Percentiles rank a stretch among this genome's conserved stretches.
phyloP scores from a whole-genome alignment of 2,329 filamentous ascomycete genomes.

The Aspergillus phoenicis region DNA sequence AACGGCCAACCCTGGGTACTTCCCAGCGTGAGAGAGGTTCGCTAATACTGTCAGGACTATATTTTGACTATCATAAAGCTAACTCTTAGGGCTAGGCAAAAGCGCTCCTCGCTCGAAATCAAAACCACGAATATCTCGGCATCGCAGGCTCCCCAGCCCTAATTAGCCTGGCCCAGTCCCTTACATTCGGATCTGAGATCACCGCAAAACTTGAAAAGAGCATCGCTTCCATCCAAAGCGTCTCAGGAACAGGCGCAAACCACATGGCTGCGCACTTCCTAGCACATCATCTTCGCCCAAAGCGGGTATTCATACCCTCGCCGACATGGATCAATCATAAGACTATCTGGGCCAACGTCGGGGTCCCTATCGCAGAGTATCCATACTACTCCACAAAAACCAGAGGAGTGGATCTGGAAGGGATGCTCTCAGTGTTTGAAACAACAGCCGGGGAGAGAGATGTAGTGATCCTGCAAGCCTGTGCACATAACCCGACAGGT shows the following conservation, averaged over 20 bases:
- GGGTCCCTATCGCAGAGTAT: not conserved
- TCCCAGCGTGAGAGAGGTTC: slow-evolving; percentile 38
- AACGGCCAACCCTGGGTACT: slow-evolving; percentile 42
- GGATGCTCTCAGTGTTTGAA: slow-evolving; percentile 47
- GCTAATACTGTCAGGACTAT: slow-evolving; percentile 51
- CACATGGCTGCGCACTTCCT: slow-evolving; percentile 87
- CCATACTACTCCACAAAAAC: not conserved
- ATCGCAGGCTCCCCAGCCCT: not conserved
- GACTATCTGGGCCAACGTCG: slow-evolving; percentile 69
- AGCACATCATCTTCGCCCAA: slow-evolving; percentile 70
- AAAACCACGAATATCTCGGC: not conserved
- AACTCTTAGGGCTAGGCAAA: slow-evolving; percentile 47
- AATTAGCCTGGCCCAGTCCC: not conserved
- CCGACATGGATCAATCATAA: slow-evolving; percentile 96
- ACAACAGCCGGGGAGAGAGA: slow-evolving; percentile 75
- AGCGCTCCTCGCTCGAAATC: not conserved
- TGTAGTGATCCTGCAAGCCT: slow-evolving; percentile 84
- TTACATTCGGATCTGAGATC: not conserved
- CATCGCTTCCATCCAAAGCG: slow-evolving; percentile 76
- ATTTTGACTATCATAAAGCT: no score
- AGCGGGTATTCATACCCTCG: slow-evolving; percentile 79
- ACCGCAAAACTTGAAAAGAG: not conserved
- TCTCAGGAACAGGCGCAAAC: slow-evolving; percentile 89
- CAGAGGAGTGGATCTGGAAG: not conserved
- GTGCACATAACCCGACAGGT: slow-evolving; percentile 94